Base-by-base conservation (phyloP, 2,329 filamentous ascomycete species). In the Cladobotryum protrusum region DNA sequence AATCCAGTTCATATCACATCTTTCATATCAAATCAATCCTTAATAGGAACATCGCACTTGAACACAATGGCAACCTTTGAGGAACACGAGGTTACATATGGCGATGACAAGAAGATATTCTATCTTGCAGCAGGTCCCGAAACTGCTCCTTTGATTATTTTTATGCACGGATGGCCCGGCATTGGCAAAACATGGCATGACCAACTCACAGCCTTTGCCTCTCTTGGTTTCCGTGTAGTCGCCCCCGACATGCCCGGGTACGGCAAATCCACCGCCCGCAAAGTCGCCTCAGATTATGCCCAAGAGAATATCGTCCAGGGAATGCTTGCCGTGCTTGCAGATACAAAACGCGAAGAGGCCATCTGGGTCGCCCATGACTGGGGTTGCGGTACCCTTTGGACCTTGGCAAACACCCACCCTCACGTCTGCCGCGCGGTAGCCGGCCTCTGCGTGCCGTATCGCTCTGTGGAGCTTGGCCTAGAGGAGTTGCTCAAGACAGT, bases 361-460 rank as follows among this genome's bases (percentile, higher is more conserved):
- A 59, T 75, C 42, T 75, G 72, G 72, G 59, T 74, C 24, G 71
- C 62, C 6, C 72, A 75, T 44, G 72, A 75, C 54, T 74, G 72
- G 72, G 64, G 64, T 43, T 54, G 61, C 12, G 61, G 55, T 2
- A 53, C 59, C 1, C 52, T 59, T 6, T 65, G 56, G 36, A 55
- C 57, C 8, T 43, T 67, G 24, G 63, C 62, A 32, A 58, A 59
- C 15, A 60, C 61, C 35, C 59, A 60, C 36, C 64, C 64, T 0
- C 55, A 64, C 7, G 54, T 47, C 34, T 58, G 59, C 45, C 52
- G 55, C 12, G 64, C 56, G 0, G 55, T 64, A 8, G 54, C 52
- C 17, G 55, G 52, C 39, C 18, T 65, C 29, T 66, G 66, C 32
- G 67, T 76, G 0, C 73, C 74, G 0, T 74, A 73, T 49, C 60